Percentiles rank a stretch among this genome's conserved stretches.
These are phyloP conservation scores for Boechera retrofracta DNA, from an alignment of 345 rosid species.

Conservation along the genomic window DNA sequence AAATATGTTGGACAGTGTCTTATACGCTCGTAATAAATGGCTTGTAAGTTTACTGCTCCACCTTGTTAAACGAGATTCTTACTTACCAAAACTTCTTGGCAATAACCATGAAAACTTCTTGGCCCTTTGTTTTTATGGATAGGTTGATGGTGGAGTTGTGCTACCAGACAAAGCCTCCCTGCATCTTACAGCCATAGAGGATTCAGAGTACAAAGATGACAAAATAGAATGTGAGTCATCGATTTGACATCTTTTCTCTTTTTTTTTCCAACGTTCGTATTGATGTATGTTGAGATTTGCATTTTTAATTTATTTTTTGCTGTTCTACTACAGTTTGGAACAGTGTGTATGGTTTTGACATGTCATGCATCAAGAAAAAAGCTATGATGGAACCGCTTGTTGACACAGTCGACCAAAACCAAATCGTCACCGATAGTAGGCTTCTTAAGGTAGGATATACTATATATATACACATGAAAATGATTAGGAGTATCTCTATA, in stretches of 20 bases:
- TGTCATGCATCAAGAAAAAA: conserved; percentile 98
- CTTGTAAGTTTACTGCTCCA: conserved; percentile 64
- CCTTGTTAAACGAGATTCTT: conserved; percentile 6
- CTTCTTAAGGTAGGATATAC: conserved; percentile 71
- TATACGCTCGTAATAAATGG: conserved; percentile 98
- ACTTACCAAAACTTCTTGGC: conserved; percentile 3
- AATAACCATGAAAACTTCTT: conserved; percentile 9
- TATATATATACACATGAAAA: conserved; percentile 3
- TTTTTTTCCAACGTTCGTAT: background rate
- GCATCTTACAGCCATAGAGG: conserved; percentile 89
- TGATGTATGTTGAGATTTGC: background rate
- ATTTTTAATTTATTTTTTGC: background rate
- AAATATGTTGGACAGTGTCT: conserved; percentile 90
- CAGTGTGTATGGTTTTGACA: conserved; percentile 90
- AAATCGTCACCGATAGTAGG: conserved; percentile 81
- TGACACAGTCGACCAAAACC: conserved; percentile 92
- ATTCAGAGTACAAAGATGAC: conserved; percentile 93
- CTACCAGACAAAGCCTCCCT: conserved; percentile 96
- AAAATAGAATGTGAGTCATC: conserved; percentile 85
- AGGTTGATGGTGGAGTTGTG: conserved; percentile 83
- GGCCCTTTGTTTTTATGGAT: conserved; percentile 21
- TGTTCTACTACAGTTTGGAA: conserved; percentile 72
- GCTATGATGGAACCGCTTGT: conserved; percentile 98
- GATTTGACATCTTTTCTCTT: background rate
- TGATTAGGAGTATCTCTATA: conserved; percentile 14